Percentiles rank a stretch among this genome's conserved stretches.
Conservation (phyloP, 2,329 filamentous ascomycete genomes). For the Calonectria leucothoes region DNA sequence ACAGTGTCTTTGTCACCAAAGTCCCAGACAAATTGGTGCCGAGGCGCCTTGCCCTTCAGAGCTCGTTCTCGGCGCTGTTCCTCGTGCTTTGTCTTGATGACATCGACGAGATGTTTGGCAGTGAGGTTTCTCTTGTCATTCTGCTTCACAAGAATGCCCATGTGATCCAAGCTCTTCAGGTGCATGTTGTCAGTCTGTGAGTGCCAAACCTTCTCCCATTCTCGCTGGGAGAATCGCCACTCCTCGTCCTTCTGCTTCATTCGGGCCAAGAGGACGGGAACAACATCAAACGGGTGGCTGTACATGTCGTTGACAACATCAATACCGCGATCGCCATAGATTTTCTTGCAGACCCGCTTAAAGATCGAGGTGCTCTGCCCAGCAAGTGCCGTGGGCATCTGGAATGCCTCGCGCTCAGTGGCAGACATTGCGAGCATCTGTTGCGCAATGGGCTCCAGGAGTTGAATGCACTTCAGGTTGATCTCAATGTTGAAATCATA, state of each 20-base stretch:
- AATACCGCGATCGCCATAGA: constrained; percentile 90
- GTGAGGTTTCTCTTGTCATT: constrained; percentile 93
- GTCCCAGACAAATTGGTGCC: constrained; percentile 80
- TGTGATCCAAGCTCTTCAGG: constrained; percentile 95
- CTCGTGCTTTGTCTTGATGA: constrained; percentile 93
- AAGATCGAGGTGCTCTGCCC: constrained; percentile 97
- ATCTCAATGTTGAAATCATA: constrained; percentile 99
- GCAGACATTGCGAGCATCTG: constrained; percentile 85
- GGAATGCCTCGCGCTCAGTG: constrained; percentile 78
- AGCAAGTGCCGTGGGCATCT: constrained; percentile 84
- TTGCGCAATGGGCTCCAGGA: constrained; percentile 93
- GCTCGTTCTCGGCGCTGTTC: constrained; percentile 83
- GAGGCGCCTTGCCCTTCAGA: constrained; percentile 69
- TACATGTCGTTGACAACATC: constrained; percentile 92
- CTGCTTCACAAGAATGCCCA: constrained; percentile 89
- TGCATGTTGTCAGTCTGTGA: constrained; percentile 95
- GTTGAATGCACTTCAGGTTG: constrained; percentile 93
- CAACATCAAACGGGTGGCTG: constrained; percentile 82
- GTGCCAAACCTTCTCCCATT: constrained; percentile 99
- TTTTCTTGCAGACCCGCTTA: constrained; percentile 96
- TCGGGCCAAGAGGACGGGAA: constrained; percentile 88
- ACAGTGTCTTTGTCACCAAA: constrained; percentile 80
- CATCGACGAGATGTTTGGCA: constrained; percentile 87
- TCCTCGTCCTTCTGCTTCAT: constrained; percentile 97
- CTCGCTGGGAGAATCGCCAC: constrained; percentile 95